These are phyloP conservation scores for Thelephora ganbajun DNA, from an alignment of 768 basidiomycete species.

Conservation along the genomic window DNA sequence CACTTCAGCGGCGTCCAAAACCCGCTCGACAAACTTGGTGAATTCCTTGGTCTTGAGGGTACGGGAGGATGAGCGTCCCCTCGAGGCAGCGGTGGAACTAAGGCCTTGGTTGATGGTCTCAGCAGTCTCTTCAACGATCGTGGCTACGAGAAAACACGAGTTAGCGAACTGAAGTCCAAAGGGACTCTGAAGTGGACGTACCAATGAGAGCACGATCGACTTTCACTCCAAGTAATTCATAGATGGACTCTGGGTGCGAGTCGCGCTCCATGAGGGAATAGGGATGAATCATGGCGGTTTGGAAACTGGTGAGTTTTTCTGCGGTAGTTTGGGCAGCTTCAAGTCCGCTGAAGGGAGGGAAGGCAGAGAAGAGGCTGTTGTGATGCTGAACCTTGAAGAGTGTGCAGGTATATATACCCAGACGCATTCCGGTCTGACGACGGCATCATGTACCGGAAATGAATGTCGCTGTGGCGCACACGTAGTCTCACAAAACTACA, in stretches of 20 bases:
- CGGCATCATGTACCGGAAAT: too few species aligned
- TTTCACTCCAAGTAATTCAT: constrained; percentile 56
- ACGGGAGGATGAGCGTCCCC: constrained; percentile 30
- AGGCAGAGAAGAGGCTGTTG: too few species aligned
- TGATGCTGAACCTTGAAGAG: too few species aligned
- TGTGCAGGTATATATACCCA: too few species aligned
- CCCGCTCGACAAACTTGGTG: constrained; percentile 48
- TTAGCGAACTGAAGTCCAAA: not conserved
- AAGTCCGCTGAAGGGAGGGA: too few species aligned
- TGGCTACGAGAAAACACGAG: constrained; percentile 26
- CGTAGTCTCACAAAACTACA: too few species aligned
- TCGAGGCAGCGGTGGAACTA: constrained; percentile 2
- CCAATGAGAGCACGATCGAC: constrained; percentile 49
- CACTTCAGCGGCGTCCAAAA: constrained; percentile 62
- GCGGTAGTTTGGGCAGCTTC: too few species aligned
- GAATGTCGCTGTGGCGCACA: too few species aligned
- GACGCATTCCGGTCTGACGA: too few species aligned
- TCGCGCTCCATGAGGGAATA: too few species aligned
- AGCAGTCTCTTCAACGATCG: constrained; percentile 44
- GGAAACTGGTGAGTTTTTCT: constrained; percentile 6
- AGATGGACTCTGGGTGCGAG: constrained; percentile 20
- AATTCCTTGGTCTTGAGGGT: constrained; percentile 39
- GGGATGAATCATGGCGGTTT: constrained; percentile 15
- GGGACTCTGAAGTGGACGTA: constrained; percentile 21
- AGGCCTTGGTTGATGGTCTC: constrained; percentile 17